Conservation (phyloP, 768 basidiomycete genomes). For the Hericium coralloides region DNA sequence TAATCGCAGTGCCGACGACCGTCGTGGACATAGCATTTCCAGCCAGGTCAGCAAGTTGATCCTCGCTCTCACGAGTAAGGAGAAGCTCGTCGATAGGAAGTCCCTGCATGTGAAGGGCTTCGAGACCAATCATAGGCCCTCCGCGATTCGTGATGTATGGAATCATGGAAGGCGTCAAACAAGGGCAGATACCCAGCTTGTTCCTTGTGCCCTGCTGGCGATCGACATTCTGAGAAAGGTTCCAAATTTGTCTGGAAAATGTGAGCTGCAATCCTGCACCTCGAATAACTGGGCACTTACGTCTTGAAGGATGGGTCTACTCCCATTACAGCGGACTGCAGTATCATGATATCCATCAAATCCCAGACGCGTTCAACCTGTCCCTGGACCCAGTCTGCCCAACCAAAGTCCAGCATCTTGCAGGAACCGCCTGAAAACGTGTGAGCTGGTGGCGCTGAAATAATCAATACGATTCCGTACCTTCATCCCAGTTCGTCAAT, state of each 20-base stretch:
- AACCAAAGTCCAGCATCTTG: constrained; percentile 81
- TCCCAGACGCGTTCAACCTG: constrained; percentile 97
- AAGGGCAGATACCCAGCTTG: constrained; percentile 81
- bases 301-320: constrained; percentile 87
- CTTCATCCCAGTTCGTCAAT: constrained; percentile 90
- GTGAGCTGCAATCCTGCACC: background rate
- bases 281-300: constrained; percentile 32
- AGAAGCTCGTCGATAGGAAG: constrained; percentile 88
- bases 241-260: constrained; percentile 73
- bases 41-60: constrained; percentile 88
- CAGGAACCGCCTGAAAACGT: constrained; percentile 60
- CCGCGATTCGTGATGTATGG: constrained; percentile 94
- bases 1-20: constrained; percentile 84
- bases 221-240: constrained; percentile 94
- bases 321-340: constrained; percentile 73
- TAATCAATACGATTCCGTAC: constrained; percentile 27
- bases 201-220: constrained; percentile 67
- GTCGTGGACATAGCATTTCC: constrained; percentile 98
- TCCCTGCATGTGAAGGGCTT: constrained; percentile 91
- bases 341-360: constrained; percentile 82
- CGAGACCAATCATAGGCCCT: constrained; percentile 89
- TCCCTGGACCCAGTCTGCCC: constrained; percentile 89
- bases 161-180: constrained; percentile 94
- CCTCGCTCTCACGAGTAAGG: constrained; percentile 87
- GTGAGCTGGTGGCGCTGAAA: background rate